Percentiles rank a stretch among this genome's conserved stretches.
These are phyloP conservation scores for Starmerella tilneyi DNA, from an alignment of 805 yeast species.

Conservation along the genomic window DNA sequence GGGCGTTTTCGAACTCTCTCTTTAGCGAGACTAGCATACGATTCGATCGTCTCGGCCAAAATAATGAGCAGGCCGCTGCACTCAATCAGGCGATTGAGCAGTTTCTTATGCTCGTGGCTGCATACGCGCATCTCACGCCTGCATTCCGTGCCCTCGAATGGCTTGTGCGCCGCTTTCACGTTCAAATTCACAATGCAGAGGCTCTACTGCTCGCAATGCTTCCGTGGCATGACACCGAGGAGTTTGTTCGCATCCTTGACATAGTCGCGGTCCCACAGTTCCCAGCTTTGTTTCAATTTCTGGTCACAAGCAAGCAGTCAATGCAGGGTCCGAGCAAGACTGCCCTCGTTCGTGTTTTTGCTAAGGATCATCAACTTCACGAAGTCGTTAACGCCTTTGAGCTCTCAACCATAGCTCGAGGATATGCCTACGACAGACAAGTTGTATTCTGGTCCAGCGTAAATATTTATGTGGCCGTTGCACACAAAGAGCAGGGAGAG, in stretches of 20 bases:
- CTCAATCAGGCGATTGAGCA: constrained; percentile 65
- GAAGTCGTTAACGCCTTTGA: constrained; percentile 53
- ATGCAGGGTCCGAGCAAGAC: constrained; percentile 55
- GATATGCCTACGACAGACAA: constrained; percentile 54
- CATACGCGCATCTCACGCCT: constrained; percentile 64
- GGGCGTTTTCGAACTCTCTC: constrained; percentile 55
- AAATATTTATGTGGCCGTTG: constrained; percentile 57
- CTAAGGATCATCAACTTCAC: constrained; percentile 54
- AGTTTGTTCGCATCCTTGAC: constrained; percentile 66
- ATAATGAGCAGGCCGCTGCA: constrained; percentile 63
- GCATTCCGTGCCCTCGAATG: constrained; percentile 82
- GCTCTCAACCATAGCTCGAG: constrained; percentile 41
- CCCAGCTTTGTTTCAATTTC: constrained; percentile 73
- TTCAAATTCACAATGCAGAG: constrained; percentile 74
- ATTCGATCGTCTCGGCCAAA: constrained; percentile 74
- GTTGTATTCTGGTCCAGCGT: constrained; percentile 70
- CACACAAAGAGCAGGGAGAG: constrained; percentile 39
- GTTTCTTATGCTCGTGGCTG: constrained; percentile 63
- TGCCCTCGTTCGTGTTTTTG: constrained; percentile 61
- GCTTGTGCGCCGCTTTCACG: constrained; percentile 81
- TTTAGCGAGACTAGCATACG: constrained; percentile 73
- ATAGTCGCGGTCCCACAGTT: constrained; percentile 47
- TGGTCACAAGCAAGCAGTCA: constrained; percentile 54
- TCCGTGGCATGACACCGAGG: constrained; percentile 67
- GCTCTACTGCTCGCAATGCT: constrained; percentile 56